These are phyloP conservation scores for Ustilago lituana DNA, from an alignment of 1,284 basidiomycete species.

Conservation along the genomic window DNA sequence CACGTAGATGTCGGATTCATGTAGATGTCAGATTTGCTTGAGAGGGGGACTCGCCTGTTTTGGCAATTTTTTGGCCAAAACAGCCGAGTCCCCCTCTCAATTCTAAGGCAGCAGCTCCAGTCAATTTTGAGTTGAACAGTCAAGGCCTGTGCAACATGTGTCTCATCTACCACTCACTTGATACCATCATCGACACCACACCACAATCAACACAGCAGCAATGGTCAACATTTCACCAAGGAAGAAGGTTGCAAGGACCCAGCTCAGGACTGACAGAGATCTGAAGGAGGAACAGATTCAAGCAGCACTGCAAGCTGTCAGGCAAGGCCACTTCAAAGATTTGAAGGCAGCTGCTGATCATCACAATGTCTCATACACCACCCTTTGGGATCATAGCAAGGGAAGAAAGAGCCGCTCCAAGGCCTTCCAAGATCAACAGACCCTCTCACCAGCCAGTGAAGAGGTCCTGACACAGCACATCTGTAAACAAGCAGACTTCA, in stretches of 20 bases:
- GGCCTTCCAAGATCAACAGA: background rate
- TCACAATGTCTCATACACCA: no score
- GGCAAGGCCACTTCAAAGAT: background rate
- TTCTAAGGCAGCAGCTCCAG: no score
- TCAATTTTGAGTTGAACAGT: no score
- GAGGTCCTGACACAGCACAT: background rate
- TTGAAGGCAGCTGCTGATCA: background rate
- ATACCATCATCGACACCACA: background rate
- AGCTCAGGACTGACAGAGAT: background rate
- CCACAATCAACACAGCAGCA: background rate
- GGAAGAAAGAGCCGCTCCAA: background rate
- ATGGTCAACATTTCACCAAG: slow-evolving; percentile 4
- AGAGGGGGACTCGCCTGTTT: no score
- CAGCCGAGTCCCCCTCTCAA: no score
- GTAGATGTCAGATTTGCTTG: no score
- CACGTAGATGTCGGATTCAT: background rate
- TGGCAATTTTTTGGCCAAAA: no score
- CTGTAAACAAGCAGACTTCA: background rate
- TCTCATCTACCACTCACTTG: no score
- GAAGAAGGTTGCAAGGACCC: background rate
- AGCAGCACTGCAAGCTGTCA: background rate
- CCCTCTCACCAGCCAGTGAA: background rate
- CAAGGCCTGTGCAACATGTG: no score
- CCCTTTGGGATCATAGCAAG: no score
- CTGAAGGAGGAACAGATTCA: background rate